Evolutionary conservation across 2,329 filamentous ascomycete genomes (phyloP), one percentile per base, ranked within the genome.

Genomic region (Penicillium sp.): DNA sequence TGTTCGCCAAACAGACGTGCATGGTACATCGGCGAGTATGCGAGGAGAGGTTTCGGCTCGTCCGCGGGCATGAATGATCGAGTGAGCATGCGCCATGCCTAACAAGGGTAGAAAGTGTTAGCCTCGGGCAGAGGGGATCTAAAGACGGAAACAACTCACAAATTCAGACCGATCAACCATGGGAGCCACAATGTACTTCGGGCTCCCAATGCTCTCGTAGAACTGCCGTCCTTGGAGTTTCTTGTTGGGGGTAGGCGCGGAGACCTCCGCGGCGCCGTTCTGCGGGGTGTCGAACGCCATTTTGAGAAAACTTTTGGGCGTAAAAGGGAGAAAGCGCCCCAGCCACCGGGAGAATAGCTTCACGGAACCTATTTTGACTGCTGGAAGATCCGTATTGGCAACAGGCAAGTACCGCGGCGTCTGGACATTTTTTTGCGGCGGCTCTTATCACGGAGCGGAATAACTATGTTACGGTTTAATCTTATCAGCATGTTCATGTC

Each of bases 141-240:
- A 38, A 40, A 28, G 6, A 53, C 53, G 45, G 57, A 65, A 56
- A 65, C 61, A 50, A 82, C 89, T 68, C 83, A 97, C 93, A 82
- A 98, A 97, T 82, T 99, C 95, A 35, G 93, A 97, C 78, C 97
- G 92, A 74, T 99, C 94, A 24, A 99, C 95, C 95, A 99, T 99
- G 38, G 95, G 95, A 37, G 95, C 95, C 59, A 99, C 85, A 33
- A 99, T 87, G 68, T 91, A 89, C 79, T 92, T 97, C 1, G 95
- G 95, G 63, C 90, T 93, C 24, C 95, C 95, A 64, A 99, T 90
- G 74, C 91, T 96, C 81, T 97, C 89, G 74, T 98, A 99, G 76
- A 99, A 98, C 13, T 91, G 91, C 61, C 95, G 84, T 0, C 95
- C 95, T 70, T 91, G 87, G 24, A 96, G 81, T 76, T 94, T 96